Base-by-base conservation (phyloP, 2,329 filamentous ascomycete species). In the Diplocarpon rosae region DNA sequence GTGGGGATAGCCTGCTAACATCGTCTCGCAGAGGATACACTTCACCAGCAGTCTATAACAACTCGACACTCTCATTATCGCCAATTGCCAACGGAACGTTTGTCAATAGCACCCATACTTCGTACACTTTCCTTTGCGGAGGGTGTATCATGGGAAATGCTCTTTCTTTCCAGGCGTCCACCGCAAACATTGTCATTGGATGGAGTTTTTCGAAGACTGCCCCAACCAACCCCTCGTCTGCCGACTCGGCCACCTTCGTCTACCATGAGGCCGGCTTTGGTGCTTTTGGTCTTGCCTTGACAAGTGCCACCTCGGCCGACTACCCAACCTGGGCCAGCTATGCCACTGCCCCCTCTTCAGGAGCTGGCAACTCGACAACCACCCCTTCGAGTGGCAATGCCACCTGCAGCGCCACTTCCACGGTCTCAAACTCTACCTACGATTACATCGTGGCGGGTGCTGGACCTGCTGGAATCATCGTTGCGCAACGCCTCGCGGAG, bases 361-460 rank as follows among this genome's bases (percentile, higher is more conserved):
- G 24, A 16, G 9, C 20, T 14, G 39, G 39, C 14, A 45, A 39
- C 32, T 16, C 41, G 2, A 51, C 40, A 12, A 45, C 34, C 8
- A 20, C 32, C n/a, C 43, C 30, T 7, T 32, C 46, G 20, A 36
- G 36, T 5, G 39, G 37, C 37, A 45, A 43, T 5, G 50, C 50
- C 9, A 52, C 48, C 34, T 39, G 48, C 6, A 45, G 49, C 24
- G 39, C 39, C n/a, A 51, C 51, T n/a, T 14, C 50, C 7, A 52
- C 40, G 15, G 46, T 56, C 3, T 52, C 54, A 15, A 45, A 48
- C 20, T 41, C 42, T 8, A 54, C 70, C 0, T 80, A 72, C 53
- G 78, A 82, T 58, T 82, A 81, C 62, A 75, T 83, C 42, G 67
- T 83, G 28, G 69, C 80, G 27, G 78, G 78, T 3, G 72, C 65